These are phyloP conservation scores for Melampsora americana DNA, from an alignment of 1,284 basidiomycete genomes.

Conservation along the genomic window DNA sequence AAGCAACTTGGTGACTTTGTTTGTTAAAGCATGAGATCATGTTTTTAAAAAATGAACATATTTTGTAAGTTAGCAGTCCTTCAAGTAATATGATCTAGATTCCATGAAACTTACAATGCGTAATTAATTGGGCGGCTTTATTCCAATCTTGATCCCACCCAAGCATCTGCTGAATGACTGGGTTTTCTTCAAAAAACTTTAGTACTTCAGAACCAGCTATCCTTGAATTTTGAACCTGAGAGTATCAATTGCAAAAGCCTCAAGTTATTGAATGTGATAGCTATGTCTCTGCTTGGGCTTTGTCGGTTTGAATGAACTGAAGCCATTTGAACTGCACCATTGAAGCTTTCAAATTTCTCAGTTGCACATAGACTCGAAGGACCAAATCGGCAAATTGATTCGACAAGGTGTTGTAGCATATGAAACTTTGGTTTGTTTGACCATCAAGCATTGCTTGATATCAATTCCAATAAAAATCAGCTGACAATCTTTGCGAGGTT, in stretches of 20 bases:
- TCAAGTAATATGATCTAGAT: too few species aligned
- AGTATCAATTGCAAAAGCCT: constrained; percentile 23
- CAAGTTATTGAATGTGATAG: constrained; percentile 13
- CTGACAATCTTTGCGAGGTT: constrained; percentile 50
- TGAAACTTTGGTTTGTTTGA: constrained; percentile 58
- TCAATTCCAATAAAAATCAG: constrained; percentile 51
- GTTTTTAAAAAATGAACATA: too few species aligned
- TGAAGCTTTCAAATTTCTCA: constrained; percentile 22
- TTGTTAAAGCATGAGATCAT: too few species aligned
- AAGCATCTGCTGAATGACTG: background rate
- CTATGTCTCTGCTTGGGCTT: background rate
- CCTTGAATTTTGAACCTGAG: constrained; percentile 52
- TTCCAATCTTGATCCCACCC: background rate
- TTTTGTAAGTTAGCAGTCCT: too few species aligned
- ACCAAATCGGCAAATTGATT: constrained; percentile 44
- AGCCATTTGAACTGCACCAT: background rate
- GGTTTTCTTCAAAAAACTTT: background rate
- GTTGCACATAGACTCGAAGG: constrained; percentile 5
- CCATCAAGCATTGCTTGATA: constrained; percentile 53
- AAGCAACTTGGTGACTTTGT: too few species aligned
- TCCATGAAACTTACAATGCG: background rate
- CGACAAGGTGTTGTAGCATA: constrained; percentile 47
- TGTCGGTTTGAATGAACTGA: constrained; percentile 16
- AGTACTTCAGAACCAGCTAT: background rate
- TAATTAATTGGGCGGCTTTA: background rate